A percentile compares a stretch with the other conserved stretches of the same genome.
These are phyloP conservation scores for Venturia oleaginea DNA, from an alignment of 2,329 filamentous ascomycete species.

Conservation along the genomic window DNA sequence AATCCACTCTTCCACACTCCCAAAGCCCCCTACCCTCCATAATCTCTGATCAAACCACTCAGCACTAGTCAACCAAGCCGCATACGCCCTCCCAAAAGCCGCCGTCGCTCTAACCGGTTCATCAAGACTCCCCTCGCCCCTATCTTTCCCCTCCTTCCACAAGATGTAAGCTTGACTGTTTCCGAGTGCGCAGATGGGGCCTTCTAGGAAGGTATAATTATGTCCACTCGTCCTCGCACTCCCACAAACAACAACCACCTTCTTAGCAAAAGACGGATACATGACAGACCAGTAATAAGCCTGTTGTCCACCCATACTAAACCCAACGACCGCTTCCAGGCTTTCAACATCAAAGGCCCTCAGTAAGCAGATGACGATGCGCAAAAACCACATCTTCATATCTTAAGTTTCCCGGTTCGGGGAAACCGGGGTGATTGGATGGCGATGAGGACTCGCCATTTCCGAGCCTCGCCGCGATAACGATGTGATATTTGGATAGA, in stretches of 20 bases:
- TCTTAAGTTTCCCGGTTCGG: conserved; percentile 25
- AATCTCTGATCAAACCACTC: conserved; percentile 32
- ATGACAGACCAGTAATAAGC: conserved; percentile 45
- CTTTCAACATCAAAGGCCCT: conserved; percentile 34
- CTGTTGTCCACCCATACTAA: conserved; percentile 49
- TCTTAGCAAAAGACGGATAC: conserved; percentile 40
- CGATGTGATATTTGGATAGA: conserved; percentile 39
- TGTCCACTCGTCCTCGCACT: conserved; percentile 43
- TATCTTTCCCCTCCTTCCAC: conserved; percentile 21
- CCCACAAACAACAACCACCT: conserved; percentile 42
- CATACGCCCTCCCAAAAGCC: conserved; percentile 32
- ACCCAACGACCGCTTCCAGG: conserved; percentile 43
- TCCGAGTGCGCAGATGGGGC: conserved; percentile 40
- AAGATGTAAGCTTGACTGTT: conserved; percentile 34
- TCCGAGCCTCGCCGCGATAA: conserved; percentile 44
- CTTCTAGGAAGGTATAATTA: conserved; percentile 48
- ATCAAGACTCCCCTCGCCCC: conserved; percentile 18
- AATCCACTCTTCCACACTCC: conserved; percentile 23
- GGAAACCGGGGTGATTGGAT: conserved; percentile 41
- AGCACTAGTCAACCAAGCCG: conserved; percentile 32
- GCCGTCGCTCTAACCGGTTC: conserved; percentile 18
- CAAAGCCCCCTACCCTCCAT: conserved; percentile 27
- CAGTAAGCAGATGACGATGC: conserved; percentile 35
- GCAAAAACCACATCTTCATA: conserved; percentile 45
- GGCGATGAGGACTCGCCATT: conserved; percentile 47